Base-by-base conservation (phyloP, 225 moss, liverwort and hornwort species). In the Polytrichum commune region DNA sequence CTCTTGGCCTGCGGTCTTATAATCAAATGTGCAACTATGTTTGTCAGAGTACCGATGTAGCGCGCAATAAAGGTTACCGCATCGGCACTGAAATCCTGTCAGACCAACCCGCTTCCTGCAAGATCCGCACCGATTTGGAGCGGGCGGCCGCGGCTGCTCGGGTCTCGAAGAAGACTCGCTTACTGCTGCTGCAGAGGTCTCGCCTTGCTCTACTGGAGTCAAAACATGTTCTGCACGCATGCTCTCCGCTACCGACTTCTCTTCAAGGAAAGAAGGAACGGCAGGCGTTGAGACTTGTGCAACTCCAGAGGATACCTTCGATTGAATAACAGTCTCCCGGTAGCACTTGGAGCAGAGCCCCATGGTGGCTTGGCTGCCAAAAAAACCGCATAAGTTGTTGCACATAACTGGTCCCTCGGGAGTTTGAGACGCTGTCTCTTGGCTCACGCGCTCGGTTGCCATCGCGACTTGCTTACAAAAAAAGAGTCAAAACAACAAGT, bases 1-100 rank as follows among this genome's bases (percentile, higher is more conserved):
- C 80, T 81, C 89, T 63, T 86, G 89, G 0, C 89, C 89, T 1
- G 83, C 89, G n/a, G 89, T 70, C 79, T 86, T 89, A 56, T 89
- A 89, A 73, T 89, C 89, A 19, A 66, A 86, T 3, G 86, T 29
- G 77, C 89, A 89, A 64, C 68, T 83, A 18, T 89, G 89, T 76
- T 86, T 86, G 65, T 89, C 86, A 22, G 86, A 86, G 57, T 86
- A 86, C 55, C 89, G 86, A 68, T 89, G 89, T 71, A 89, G 63
- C 27, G 86, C 76, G 1, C 89, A 89, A 33, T 80, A 89, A 0
- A 79, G 53, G 55, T 86, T 80, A 19, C 89, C 89, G 29, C 89
- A 89, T 1, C 89, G 81, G 73, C 89, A 89, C 68, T 81, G 68
- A 5, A 89, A 86, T 62, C 86, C 86, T 18, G 89, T 89, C n/a